A percentile compares a stretch with the other conserved stretches of the same genome.
These are phyloP conservation scores for Amanita pallidorosea DNA, from an alignment of 768 basidiomycete species.

Conservation along the genomic window DNA sequence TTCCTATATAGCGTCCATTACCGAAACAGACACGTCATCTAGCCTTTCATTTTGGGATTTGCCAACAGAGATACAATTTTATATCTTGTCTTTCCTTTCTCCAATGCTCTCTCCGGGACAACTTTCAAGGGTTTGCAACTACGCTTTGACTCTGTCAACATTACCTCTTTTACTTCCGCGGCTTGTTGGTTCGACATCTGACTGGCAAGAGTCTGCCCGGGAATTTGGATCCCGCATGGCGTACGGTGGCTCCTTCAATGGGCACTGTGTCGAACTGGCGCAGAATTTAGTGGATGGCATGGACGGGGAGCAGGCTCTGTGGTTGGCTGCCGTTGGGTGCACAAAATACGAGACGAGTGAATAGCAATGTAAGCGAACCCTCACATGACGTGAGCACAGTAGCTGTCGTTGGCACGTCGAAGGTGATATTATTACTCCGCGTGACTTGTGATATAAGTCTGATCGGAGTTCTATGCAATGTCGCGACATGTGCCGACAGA, in stretches of 20 bases:
- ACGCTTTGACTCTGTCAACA: conserved; percentile 20
- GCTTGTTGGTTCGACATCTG: background rate
- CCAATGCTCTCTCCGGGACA: conserved; percentile 47
- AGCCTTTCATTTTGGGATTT: conserved; percentile 27
- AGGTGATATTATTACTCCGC: too few relatives aligned
- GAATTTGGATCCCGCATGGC: background rate
- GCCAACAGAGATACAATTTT: conserved; percentile 46
- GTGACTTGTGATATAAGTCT: too few relatives aligned
- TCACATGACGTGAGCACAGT: background rate
- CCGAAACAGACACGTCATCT: conserved; percentile 5
- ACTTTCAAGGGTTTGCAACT: conserved; percentile 39
- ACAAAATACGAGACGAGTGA: background rate
- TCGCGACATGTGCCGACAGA: too few relatives aligned
- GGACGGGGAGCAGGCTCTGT: background rate
- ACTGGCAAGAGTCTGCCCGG: background rate
- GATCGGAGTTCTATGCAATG: too few relatives aligned
- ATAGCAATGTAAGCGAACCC: background rate
- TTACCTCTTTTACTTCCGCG: conserved; percentile 4
- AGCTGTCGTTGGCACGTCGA: too few relatives aligned
- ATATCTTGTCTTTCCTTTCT: conserved; percentile 47
- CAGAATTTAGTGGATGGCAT: background rate
- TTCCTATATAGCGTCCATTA: background rate
- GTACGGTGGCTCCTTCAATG: background rate
- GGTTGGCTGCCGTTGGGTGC: background rate
- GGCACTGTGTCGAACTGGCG: background rate